Base-by-base conservation (phyloP, 1,284 basidiomycete genomes). In the Leccinum variabile region DNA sequence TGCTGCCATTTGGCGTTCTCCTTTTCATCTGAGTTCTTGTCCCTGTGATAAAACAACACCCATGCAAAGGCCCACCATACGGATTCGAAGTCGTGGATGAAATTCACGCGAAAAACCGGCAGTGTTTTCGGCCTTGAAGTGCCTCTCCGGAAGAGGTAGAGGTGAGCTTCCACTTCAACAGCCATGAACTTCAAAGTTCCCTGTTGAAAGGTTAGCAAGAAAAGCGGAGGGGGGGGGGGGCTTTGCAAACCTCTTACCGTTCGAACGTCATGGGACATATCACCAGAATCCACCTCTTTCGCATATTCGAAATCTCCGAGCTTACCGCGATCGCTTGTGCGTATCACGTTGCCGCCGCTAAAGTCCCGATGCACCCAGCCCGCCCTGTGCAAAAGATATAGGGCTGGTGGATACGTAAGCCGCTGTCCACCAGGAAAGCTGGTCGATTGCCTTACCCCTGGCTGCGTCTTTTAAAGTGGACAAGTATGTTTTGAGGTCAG, bases 271-370 rank as follows among this genome's bases (percentile, higher is more conserved):
- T 69, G 62, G 1, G 25, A 39, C 2, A 7, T 5, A 2, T 46
- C 6, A 0, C 35, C 35, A 41, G 56, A 37, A 25, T 25, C 5
- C 5, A 57, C 11, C 4, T 25, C 52, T 14, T 63, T 66, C 10
- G 59, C 63, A n/a, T 52, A 68, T 28, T 68, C 60, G 1, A 68
- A 46, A 53, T 69, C 64, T 2, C n/a, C n/a, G 9, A 69, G 22
- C 9, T 50, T 25, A 14, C 46, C 46, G 3, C 18, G 46, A 50
- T 5, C 22, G 25, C 7, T 3, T 8, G 14, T 25, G 46, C 22
- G 22, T 10, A 50, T 50, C 22, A 50, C 46, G 13, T 50, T 50
- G 7, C 46, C 13, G 8, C 37, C 9, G 13, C 63, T 69, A 30
- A 63, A 49, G 33, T 69, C 61, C 0, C 35, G 41, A 16, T 68